A percentile compares a stretch with the other conserved stretches of the same genome.
Conservation (phyloP, 169 alveolate species). For the Plasmodium ovale region DNA sequence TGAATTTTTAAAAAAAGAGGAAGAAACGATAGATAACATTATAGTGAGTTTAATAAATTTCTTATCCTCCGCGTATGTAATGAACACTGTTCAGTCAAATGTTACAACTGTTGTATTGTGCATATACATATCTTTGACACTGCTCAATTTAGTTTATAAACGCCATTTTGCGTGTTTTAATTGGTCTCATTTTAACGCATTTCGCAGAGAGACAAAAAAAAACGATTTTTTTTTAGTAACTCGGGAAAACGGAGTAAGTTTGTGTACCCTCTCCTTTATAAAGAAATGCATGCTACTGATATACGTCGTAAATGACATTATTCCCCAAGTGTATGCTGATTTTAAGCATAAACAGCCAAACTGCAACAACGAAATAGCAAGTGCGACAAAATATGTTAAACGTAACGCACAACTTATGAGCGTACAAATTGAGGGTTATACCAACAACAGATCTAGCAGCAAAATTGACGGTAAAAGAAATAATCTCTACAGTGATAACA, state of each 20-base stretch:
- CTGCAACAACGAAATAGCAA: too few relatives aligned
- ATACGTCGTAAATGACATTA: constrained; percentile 33
- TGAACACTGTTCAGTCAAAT: constrained; percentile 4
- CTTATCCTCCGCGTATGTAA: constrained; percentile 39
- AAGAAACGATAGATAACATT: constrained; percentile 19
- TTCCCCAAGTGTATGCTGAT: too few relatives aligned
- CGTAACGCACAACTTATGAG: too few relatives aligned
- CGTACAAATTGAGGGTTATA: too few relatives aligned
- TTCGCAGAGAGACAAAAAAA: neutral
- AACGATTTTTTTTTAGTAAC: constrained; percentile 3
- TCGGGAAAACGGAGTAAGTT: neutral
- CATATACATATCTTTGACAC: constrained; percentile 10
- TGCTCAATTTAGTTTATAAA: constrained; percentile 10
- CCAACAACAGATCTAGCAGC: too few relatives aligned
- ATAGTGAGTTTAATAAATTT: constrained; percentile 43
- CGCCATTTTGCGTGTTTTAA: neutral
- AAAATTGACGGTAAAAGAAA: too few relatives aligned
- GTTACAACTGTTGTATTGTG: neutral
- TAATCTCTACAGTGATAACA: neutral
- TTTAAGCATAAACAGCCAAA: too few relatives aligned
- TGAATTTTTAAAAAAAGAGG: neutral
- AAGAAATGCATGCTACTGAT: constrained; percentile 26
- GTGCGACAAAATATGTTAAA: too few relatives aligned
- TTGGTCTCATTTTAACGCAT: neutral
- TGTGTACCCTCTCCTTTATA: constrained; percentile 17